Evolutionary conservation across 371 early-diverging fungal genomes (phyloP), one percentile per base, ranked within the genome.

Genomic region (Nematocida displodere): DNA sequence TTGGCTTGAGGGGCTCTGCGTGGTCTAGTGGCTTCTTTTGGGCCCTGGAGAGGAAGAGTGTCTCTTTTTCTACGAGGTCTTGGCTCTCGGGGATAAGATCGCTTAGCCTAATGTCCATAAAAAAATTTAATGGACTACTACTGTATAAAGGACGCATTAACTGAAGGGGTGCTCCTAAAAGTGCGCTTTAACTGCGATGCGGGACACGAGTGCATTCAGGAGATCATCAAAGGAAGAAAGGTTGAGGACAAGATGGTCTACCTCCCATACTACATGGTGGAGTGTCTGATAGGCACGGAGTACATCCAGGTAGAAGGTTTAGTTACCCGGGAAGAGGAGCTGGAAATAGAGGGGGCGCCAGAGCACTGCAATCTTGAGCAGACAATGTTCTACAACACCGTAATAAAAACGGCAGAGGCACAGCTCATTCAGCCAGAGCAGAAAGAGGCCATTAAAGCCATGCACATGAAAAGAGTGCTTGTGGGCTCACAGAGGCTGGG

Each of bases 91-190:
- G 42, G 31, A 62, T 1, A 29, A 71, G 36, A 36, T 71, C 75
- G 3, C 24, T 42, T 7, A 62, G 46, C 11, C 13, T 13, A 36
- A 71, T 62, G 5, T 2, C 1, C 55, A 56, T 40, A 40, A 71
- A 71, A 71, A 62, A 48, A 46, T 71, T 71, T 71, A 64, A 71
- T 71, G 75, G 75, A 71, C 20, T 58, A 62, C 50, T 71, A 46
- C 50, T 15, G n/a, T 62, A 48, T 62, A 71, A 71, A 71, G 17
- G 75, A 71, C 31, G 63, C 75, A n/a, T 3, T 71, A 22, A 7
- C 58, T 3, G 75, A 61, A 40, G 75, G 61, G 1, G 24, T 42
- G 2, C 26, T 61, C 8, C 11, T 71, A 20, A 71, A 49, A 31
- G 48, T 42, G 2, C 15, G 31, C 15, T 17, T 71, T 11, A 61